A percentile compares a stretch with the other conserved stretches of the same genome.
phyloP scores from a whole-genome alignment of 2,329 filamentous ascomycete genomes.

The Penicillium corylophilum region DNA sequence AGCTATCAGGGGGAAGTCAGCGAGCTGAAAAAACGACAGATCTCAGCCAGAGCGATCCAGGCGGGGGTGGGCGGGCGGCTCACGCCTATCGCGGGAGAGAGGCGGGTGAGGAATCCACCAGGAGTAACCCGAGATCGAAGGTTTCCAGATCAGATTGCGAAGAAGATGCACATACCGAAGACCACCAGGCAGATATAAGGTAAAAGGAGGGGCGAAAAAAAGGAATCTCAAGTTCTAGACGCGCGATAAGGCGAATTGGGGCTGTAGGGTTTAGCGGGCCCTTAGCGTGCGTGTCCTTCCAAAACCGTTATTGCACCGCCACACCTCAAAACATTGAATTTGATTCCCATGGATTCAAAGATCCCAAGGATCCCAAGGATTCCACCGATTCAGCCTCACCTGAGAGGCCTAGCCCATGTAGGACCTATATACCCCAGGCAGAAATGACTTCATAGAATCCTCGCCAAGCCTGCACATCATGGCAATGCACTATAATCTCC shows the following conservation, averaged over 20 bases:
- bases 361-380: too few species aligned
- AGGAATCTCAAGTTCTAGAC: slow-evolving; percentile 15
- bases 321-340: slow-evolving; percentile 7
- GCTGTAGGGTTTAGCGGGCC: slow-evolving; percentile 23
- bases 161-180: background rate
- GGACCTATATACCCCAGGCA: background rate
- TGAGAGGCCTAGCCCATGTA: background rate
- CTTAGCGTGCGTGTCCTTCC: slow-evolving; percentile 8
- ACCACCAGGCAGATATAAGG: background rate
- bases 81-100: slow-evolving; percentile 1
- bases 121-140: background rate
- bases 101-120: background rate
- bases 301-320: slow-evolving; percentile 18
- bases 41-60: slow-evolving; percentile 5
- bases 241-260: slow-evolving; percentile 18
- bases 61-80: slow-evolving; percentile 11
- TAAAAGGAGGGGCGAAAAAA: background rate
- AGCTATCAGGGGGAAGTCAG: background rate
- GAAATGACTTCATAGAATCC: background rate
- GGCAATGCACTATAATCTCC: background rate
- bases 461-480: background rate
- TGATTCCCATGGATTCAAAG: background rate
- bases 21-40: slow-evolving; percentile 4
- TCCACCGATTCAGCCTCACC: background rate
- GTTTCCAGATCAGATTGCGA: background rate